phyloP scores from a whole-genome alignment of 345 rosid species.

The Boechera retrofracta region DNA sequence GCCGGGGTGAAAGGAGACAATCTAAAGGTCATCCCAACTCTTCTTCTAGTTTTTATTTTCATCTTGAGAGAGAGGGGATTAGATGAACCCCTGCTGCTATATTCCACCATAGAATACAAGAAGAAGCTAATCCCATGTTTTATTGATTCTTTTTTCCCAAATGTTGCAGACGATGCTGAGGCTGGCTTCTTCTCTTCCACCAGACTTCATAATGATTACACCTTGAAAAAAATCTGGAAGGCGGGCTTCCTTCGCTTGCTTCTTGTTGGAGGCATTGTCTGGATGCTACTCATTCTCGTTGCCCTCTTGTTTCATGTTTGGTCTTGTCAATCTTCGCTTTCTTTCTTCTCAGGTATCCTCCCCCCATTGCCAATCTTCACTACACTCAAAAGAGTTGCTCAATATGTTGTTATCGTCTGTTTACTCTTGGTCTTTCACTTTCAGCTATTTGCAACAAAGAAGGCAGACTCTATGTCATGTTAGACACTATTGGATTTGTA shows the following conservation, averaged over 20 bases:
- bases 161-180: conserved; percentile 53
- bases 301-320: conserved; percentile 77
- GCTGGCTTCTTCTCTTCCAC: conserved; percentile 61
- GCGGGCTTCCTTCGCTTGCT: conserved; percentile 77
- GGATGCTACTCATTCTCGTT: conserved; percentile 86
- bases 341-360: conserved; percentile 71
- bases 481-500: conserved; percentile 79
- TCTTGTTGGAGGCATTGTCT: conserved; percentile 77
- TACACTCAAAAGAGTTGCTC: background rate
- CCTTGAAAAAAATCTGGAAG: conserved; percentile 66
- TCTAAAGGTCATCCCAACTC: conserved; percentile 45
- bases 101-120: too few relatives aligned
- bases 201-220: conserved; percentile 57
- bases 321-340: conserved; percentile 81
- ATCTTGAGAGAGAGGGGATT: too few relatives aligned
- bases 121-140: too few relatives aligned
- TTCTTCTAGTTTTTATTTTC: too few relatives aligned
- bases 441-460: conserved; percentile 90
- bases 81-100: too few relatives aligned
- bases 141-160: too few relatives aligned
- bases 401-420: too few relatives aligned
- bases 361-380: background rate
- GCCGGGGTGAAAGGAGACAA: conserved; percentile 61
- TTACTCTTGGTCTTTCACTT: conserved; percentile 20
- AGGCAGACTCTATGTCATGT: conserved; percentile 66